Percentiles rank a stretch among this genome's conserved stretches.
Evolutionary conservation across 345 rosid genomes (phyloP).

Genomic region (Populus davidiana): DNA sequence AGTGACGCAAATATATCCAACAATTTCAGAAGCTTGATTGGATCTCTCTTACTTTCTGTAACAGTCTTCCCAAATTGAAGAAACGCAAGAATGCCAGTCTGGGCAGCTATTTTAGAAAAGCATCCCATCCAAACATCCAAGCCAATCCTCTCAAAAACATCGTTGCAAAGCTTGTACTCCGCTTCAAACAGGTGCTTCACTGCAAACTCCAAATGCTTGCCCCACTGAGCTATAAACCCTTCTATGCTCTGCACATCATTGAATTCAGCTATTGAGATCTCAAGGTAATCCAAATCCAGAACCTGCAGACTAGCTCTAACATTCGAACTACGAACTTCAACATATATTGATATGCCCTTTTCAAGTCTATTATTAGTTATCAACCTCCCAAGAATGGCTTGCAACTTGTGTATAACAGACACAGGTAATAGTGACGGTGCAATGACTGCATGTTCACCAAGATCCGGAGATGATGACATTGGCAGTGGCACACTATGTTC

Average conservation of each 20-base stretch:
- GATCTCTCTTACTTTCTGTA: conserved; percentile 89
- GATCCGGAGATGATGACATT: conserved; percentile 62
- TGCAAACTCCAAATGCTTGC: conserved; percentile 96
- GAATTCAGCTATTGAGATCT: conserved; percentile 80
- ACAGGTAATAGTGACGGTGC: conserved; percentile 93
- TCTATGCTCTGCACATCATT: conserved; percentile 90
- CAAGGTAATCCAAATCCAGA: conserved; percentile 88
- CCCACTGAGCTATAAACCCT: conserved; percentile 84
- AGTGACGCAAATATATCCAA: conserved; percentile 83
- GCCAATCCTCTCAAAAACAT: conserved; percentile 89
- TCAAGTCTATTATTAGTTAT: conserved; percentile 80
- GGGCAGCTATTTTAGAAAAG: conserved; percentile 93
- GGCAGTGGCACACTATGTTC: conserved; percentile 90
- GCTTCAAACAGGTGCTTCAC: conserved; percentile 98
- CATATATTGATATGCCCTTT: conserved; percentile 74
- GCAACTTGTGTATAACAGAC: conserved; percentile 77
- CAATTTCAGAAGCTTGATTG: conserved; percentile 84
- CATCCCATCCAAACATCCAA: conserved; percentile 91
- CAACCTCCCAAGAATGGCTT: conserved; percentile 85
- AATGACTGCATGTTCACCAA: conserved; percentile 65
- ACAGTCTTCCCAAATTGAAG: conserved; percentile 95
- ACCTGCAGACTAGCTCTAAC: conserved; percentile 92
- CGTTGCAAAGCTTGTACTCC: conserved; percentile 85
- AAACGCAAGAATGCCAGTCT: conserved; percentile 90
- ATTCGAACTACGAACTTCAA: conserved; percentile 80